phyloP scores from a whole-genome alignment of 1,284 basidiomycete species.

The Thecaphora thlaspeos region DNA sequence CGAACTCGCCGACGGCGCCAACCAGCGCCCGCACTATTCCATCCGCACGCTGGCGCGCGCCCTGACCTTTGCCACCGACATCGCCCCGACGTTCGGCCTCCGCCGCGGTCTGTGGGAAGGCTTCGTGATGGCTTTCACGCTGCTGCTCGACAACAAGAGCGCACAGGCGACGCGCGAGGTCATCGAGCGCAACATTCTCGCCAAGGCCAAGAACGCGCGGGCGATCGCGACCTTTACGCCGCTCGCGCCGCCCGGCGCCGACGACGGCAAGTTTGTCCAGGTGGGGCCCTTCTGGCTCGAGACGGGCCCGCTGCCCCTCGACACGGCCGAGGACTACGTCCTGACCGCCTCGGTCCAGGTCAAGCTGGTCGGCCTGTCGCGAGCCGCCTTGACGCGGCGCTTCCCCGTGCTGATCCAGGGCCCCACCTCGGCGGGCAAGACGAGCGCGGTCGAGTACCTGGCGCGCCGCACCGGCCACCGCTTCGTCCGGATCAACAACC shows the following conservation, averaged over 20 bases:
- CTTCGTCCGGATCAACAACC: constrained; percentile 98
- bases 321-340: constrained; percentile 74
- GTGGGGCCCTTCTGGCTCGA: constrained; percentile 90
- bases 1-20: constrained; percentile 90
- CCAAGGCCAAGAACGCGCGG: constrained; percentile 72
- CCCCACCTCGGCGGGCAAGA: constrained; percentile 96
- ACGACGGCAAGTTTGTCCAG: constrained; percentile 63
- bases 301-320: constrained; percentile 67
- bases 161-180: constrained; percentile 69
- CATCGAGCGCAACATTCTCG: constrained; percentile 77
- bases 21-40: constrained; percentile 92
- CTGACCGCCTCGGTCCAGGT: constrained; percentile 94
- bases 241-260: constrained; percentile 26
- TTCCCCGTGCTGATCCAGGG: constrained; percentile 98
- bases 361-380: constrained; percentile 87
- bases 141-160: constrained; percentile 81
- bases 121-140: constrained; percentile 94
- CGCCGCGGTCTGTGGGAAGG: constrained; percentile 92
- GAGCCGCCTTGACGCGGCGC: constrained; percentile 82
- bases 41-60: constrained; percentile 94
- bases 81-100: constrained; percentile 70
- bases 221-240: constrained; percentile 45
- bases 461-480: constrained; percentile 89
- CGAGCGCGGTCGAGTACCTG: constrained; percentile 93
- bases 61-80: constrained; percentile 83